Evolutionary conservation across 768 basidiomycete genomes (phyloP).

Genomic region (Tricholoma hemisulphureum): DNA sequence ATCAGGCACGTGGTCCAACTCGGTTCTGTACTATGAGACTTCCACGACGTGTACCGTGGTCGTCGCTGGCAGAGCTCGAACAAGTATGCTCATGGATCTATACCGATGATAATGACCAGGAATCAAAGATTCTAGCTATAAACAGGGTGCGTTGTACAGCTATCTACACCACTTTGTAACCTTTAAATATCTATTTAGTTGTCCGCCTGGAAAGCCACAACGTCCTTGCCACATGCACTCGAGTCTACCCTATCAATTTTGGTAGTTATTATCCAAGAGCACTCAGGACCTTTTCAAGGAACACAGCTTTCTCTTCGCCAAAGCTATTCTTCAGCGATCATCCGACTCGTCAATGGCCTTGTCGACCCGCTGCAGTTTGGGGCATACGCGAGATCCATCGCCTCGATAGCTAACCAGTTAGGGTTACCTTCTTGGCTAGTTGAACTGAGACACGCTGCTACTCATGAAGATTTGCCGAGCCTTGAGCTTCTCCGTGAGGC

Average conservation of each 20-base stretch:
- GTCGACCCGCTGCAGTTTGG: constrained; percentile 93
- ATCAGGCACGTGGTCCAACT: neutral
- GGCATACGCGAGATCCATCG: constrained; percentile 86
- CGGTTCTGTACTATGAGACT: constrained; percentile 50
- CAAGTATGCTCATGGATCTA: constrained; percentile 77
- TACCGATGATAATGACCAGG: constrained; percentile 55
- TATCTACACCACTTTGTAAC: neutral
- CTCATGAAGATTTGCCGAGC: constrained; percentile 92
- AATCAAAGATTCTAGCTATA: constrained; percentile 57
- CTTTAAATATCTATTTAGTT: constrained; percentile 42
- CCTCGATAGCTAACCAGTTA: constrained; percentile 82
- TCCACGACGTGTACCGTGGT: constrained; percentile 82
- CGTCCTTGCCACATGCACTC: constrained; percentile 76
- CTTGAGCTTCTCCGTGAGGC: constrained; percentile 77
- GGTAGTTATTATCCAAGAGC: constrained; percentile 58
- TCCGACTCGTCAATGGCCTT: constrained; percentile 90
- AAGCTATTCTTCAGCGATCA: constrained; percentile 75
- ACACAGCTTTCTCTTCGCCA: constrained; percentile 62
- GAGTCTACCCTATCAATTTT: constrained; percentile 70
- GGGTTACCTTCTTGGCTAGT: constrained; percentile 88
- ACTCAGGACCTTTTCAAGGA: constrained; percentile 16
- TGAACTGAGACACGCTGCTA: constrained; percentile 90
- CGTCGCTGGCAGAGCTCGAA: constrained; percentile 64
- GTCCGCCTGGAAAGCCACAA: constrained; percentile 76
- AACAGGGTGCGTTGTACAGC: constrained; percentile 50